These are phyloP conservation scores for Phaeosphaeria sp. DNA, from an alignment of 2,329 filamentous ascomycete genomes.

Conservation along the genomic window DNA sequence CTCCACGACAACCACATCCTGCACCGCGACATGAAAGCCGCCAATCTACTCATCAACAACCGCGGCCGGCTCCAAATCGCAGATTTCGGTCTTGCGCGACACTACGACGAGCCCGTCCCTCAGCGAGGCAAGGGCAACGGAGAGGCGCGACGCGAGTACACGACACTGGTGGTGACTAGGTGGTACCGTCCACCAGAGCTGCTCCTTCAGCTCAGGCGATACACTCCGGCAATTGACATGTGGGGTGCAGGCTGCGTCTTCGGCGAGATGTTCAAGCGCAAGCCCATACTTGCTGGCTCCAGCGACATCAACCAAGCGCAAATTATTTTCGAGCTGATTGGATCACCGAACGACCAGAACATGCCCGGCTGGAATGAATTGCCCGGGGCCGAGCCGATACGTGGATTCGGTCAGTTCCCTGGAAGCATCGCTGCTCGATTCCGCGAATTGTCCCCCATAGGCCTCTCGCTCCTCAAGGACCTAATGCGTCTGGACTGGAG, in stretches of 20 bases:
- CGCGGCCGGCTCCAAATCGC: conserved; percentile 92
- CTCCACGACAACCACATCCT: conserved; percentile 85
- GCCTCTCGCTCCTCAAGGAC: conserved; percentile 80
- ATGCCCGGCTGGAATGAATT: conserved; percentile 92
- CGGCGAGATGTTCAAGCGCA: conserved; percentile 94
- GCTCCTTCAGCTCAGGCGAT: conserved; percentile 82
- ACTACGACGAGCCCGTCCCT: conserved; percentile 87
- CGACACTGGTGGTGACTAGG: conserved; percentile 91
- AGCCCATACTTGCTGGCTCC: conserved; percentile 89
- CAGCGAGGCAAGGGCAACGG: conserved; percentile 80
- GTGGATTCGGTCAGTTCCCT: conserved; percentile 64
- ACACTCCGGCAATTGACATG: conserved; percentile 97
- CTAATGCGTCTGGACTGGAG: conserved; percentile 89
- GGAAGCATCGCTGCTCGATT: conserved; percentile 78
- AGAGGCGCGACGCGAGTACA: conserved; percentile 88
- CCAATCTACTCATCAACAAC: conserved; percentile 96
- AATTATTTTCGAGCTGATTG: conserved; percentile 91
- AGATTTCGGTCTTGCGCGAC: conserved; percentile 92
- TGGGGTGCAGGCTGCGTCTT: conserved; percentile 99
- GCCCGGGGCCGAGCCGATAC: conserved; percentile 80
- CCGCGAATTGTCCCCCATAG: conserved; percentile 73
- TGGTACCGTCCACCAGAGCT: conserved; percentile 98
- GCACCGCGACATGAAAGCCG: conserved; percentile 98
- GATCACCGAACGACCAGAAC: conserved; percentile 83
- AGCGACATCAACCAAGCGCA: conserved; percentile 90